Percentiles rank a stretch among this genome's conserved stretches.
Evolutionary conservation across 768 basidiomycete species (phyloP).

Genomic region (Mycena haematopus): DNA sequence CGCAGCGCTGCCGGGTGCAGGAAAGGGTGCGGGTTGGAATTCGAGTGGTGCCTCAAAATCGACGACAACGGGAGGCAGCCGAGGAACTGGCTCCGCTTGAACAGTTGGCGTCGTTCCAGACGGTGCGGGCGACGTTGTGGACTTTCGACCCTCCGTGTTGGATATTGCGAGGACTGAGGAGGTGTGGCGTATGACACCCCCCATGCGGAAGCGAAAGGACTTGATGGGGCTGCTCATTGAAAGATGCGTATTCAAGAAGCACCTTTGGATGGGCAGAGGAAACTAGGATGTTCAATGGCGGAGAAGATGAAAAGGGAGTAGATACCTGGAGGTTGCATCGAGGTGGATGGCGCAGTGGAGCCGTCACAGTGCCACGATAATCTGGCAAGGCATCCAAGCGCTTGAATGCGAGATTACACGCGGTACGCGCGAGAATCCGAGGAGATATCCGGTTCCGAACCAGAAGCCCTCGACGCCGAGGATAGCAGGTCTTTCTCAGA

Average conservation of each 20-base stretch:
- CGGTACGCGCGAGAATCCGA: background rate
- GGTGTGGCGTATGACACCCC: slow-evolving; percentile 63
- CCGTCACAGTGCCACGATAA: slow-evolving; percentile 22
- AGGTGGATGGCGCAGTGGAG: slow-evolving; percentile 20
- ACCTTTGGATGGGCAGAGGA: no score
- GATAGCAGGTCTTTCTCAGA: no score
- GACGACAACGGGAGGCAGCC: no score
- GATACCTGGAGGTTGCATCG: slow-evolving; percentile 24
- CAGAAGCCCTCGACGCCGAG: no score
- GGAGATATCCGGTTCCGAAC: background rate
- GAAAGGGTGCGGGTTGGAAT: no score
- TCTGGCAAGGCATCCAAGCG: slow-evolving; percentile 22
- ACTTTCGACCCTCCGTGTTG: slow-evolving; percentile 7
- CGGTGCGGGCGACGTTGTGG: slow-evolving; percentile 39
- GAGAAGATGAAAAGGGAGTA: no score
- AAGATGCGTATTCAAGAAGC: background rate
- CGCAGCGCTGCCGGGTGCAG: no score
- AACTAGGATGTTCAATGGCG: no score
- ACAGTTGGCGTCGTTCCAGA: slow-evolving; percentile 23
- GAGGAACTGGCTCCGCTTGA: no score
- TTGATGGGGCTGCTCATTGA: slow-evolving; percentile 43
- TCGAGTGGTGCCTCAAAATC: no score
- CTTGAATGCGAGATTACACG: slow-evolving; percentile 13
- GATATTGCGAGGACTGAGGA: slow-evolving; percentile 57
- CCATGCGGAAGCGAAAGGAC: slow-evolving; percentile 66